Conservation (phyloP, 2,329 filamentous ascomycete genomes). For the Berkeleyomyces basicola region DNA sequence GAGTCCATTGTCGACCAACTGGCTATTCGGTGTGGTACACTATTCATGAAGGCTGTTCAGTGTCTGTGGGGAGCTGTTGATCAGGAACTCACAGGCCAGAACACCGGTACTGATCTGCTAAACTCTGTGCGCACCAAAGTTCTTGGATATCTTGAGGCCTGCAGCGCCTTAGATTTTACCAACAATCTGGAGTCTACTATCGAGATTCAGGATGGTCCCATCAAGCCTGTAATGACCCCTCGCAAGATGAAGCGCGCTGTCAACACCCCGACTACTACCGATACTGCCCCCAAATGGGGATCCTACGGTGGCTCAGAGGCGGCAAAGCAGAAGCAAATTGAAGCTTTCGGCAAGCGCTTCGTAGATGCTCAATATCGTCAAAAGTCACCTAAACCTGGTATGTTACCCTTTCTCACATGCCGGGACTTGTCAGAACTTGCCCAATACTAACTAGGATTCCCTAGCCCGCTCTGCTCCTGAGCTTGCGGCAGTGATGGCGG, state of each 20-base stretch:
- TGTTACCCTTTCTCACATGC: not conserved
- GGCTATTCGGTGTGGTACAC: slow-evolving; percentile 50
- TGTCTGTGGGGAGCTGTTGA: slow-evolving; percentile 57
- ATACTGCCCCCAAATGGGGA: not conserved
- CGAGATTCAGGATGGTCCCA: slow-evolving; percentile 22
- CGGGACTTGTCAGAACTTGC: not conserved
- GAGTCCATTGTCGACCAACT: slow-evolving; percentile 43
- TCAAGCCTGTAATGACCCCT: not conserved
- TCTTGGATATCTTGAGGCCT: slow-evolving; percentile 43
- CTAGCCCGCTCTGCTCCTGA: slow-evolving; percentile 6
- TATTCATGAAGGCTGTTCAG: slow-evolving; percentile 61
- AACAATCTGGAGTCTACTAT: slow-evolving; percentile 23
- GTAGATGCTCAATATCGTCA: not conserved
- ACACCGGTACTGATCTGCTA: slow-evolving; percentile 32
- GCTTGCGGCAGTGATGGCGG: not conserved
- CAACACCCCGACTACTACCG: not conserved
- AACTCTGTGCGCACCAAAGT: slow-evolving; percentile 34
- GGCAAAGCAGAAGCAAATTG: slow-evolving; percentile 11
- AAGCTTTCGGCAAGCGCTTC: slow-evolving; percentile 7
- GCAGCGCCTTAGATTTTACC: slow-evolving; percentile 21
- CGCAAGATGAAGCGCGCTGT: not conserved
- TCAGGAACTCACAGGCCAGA: slow-evolving; percentile 32
- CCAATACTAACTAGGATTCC: not conserved
- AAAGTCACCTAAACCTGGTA: slow-evolving; percentile 7
- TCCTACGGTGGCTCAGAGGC: slow-evolving; percentile 8